A percentile compares a stretch with the other conserved stretches of the same genome.
These are phyloP conservation scores for Stemphylium lycopersici DNA, from an alignment of 2,329 filamentous ascomycete genomes.

Conservation along the genomic window DNA sequence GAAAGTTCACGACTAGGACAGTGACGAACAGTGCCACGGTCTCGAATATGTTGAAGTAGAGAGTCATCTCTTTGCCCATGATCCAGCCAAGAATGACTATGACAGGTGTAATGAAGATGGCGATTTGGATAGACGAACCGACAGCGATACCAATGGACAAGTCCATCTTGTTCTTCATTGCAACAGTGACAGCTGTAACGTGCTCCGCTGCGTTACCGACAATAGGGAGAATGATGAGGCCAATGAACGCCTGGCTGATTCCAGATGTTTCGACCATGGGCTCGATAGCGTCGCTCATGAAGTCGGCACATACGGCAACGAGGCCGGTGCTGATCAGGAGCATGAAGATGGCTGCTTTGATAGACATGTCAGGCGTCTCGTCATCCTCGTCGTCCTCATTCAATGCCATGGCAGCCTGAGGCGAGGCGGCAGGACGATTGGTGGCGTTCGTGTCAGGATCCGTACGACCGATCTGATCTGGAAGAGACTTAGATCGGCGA, in stretches of 20 bases:
- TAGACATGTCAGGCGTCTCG: conserved; percentile 57
- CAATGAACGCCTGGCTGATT: conserved; percentile 76
- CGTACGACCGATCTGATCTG: conserved; percentile 43
- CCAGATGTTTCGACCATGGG: conserved; percentile 65
- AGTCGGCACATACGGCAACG: conserved; percentile 70
- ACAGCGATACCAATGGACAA: conserved; percentile 81
- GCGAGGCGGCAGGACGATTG: conserved; percentile 26
- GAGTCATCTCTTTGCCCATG: conserved; percentile 72
- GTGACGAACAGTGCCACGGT: conserved; percentile 79
- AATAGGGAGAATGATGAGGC: conserved; percentile 79
- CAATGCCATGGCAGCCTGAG: conserved; percentile 27
- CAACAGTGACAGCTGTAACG: conserved; percentile 79
- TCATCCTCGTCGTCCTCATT: conserved; percentile 37
- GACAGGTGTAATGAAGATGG: conserved; percentile 77
- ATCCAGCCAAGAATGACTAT: conserved; percentile 81
- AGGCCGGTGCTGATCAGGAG: conserved; percentile 61
- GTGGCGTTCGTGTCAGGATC: conserved; percentile 24
- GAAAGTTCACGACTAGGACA: conserved; percentile 83
- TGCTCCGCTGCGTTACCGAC: conserved; percentile 86
- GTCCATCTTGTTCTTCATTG: conserved; percentile 85
- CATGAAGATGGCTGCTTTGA: conserved; percentile 62
- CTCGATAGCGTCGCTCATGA: conserved; percentile 76
- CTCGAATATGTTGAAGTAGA: conserved; percentile 67
- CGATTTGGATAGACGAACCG: conserved; percentile 79
- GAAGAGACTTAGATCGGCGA: conserved; percentile 45